Evolutionary conservation across 2,329 filamentous ascomycete species (phyloP), one percentile per base, ranked within the genome.

Genomic region (Alternaria metachromatica): DNA sequence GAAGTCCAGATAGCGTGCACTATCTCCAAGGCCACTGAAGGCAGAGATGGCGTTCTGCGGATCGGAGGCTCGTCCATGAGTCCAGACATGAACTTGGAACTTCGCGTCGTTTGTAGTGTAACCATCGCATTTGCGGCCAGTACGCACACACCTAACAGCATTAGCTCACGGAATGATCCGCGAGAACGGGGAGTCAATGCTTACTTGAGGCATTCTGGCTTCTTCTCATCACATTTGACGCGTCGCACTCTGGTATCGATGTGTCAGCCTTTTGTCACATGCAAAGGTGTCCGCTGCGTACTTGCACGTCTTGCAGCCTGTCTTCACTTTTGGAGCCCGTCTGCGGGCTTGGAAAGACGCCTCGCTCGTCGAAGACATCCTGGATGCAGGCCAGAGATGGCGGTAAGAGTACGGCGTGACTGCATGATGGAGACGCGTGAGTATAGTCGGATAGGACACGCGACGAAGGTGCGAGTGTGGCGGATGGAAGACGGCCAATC

Each of bases 1-100:
- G 78, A 82, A 85, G 13, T 76, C 72, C 30, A 77, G 59, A 44
- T 72, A 75, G 18, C 63, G 63, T 12, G 70, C 58, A 28, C 57
- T 68, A 15, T 74, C 65, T 11, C 68, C 67, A 8, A 67, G 58
- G n/a, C 41, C 64, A 8, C 59, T 50, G 6, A 68, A 48, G 25
- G 50, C 50, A 6, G 72, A 54, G 13, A 64, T 21, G n/a, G 54
- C 26, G 53, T 60, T 48, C 33, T 55, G 58, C 18, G 64, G 58
- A 20, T 50, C 46, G 9, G 55, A 46, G 8, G 25, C 10, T 53
- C 65, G 46, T 50, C n/a, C 13, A 20, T 8, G 5, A 20, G 33
- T 54, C 50, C 56, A 60, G n/a, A 60, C 44, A 50, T 54, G 64
- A 53, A 63, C 18, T 28, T 62, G 45, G 46, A 50, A 60, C 13